These are phyloP conservation scores for Antitrichia curtipendula DNA, from an alignment of 225 moss, liverwort and hornwort genomes.

Conservation along the genomic window DNA sequence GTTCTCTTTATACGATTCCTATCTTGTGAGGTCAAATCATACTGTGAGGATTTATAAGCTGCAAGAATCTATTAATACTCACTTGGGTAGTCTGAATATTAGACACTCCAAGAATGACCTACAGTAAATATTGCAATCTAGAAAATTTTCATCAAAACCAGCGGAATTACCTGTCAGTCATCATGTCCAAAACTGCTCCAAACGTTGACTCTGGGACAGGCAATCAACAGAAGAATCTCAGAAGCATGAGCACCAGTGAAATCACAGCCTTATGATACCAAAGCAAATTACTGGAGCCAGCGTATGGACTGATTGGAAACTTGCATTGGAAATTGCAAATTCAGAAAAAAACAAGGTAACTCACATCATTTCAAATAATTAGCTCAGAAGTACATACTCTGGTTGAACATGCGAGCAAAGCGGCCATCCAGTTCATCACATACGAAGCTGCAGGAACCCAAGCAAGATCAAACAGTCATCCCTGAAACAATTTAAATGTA, in stretches of 20 bases:
- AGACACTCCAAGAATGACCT: not conserved
- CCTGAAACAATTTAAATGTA: not conserved
- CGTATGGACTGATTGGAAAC: not conserved
- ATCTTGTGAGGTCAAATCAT: not conserved
- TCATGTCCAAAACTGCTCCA: slow-evolving; percentile 98
- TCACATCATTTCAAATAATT: not conserved
- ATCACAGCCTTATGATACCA: not conserved
- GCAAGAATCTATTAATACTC: too few relatives aligned
- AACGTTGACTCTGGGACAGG: slow-evolving; percentile 72
- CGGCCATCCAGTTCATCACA: slow-evolving; percentile 99
- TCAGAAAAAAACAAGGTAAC: not conserved
- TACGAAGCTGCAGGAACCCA: slow-evolving; percentile 51
- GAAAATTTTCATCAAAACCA: not conserved
- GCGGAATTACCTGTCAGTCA: slow-evolving; percentile 68
- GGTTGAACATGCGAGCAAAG: slow-evolving; percentile 93
- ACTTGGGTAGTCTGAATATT: too few relatives aligned
- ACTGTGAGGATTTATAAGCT: not conserved
- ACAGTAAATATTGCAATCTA: not conserved
- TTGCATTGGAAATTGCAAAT: not conserved
- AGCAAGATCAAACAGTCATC: not conserved
- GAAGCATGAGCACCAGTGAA: not conserved
- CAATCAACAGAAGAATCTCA: not conserved
- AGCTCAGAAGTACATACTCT: slow-evolving; percentile 48
- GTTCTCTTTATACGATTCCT: not conserved
- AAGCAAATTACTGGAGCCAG: not conserved